Evolutionary conservation across 768 basidiomycete species (phyloP), one percentile per base, ranked within the genome.

Genomic region (Mycena pura): DNA sequence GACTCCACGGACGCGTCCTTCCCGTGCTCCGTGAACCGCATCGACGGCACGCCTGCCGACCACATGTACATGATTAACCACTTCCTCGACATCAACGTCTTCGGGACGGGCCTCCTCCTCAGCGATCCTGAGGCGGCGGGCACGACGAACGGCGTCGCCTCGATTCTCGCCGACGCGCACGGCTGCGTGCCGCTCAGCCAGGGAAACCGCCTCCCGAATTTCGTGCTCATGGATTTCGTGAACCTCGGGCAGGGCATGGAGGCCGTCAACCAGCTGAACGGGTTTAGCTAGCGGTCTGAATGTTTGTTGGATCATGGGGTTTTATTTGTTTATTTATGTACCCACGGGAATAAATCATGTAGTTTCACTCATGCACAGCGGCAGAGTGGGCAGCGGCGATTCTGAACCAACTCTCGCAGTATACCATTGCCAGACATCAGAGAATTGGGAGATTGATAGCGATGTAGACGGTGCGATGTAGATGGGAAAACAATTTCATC

Each of bases 31-130:
- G 80, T 86, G 25, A 77, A 86, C 61, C 80, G 85, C 34, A 84
- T 78, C 27, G 65, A 64, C 17, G 85, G 85, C 0, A 81, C 84
- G 7, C 75, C 86, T 21, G 64, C 79, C 25, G 84, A 85, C 53
- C 85, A 87, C 65, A 82, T 82, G 68, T 84, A 85, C 67, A 72
- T 86, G 73, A 84, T 86, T 70, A 87, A 86, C 68, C 86, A 87
- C 62, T 82, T 79, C 11, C 73, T 86, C 6, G 82, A 86, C 75
- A 75, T 68, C 49, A 74, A 86, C 52, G 70, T 80, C 4, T 74
- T 77, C 36, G 77, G 73, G 5, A 53, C 25, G 19, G 77, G 79
- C 2, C 72, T 81, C 19, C 72, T 81, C 34, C 68, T 80, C 31
- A 74, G 74, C 17, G 80, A 81, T 65, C 77, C 73, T 6, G 17